Conservation (phyloP, 2,329 filamentous ascomycete genomes). For the Talaromyces sp. region DNA sequence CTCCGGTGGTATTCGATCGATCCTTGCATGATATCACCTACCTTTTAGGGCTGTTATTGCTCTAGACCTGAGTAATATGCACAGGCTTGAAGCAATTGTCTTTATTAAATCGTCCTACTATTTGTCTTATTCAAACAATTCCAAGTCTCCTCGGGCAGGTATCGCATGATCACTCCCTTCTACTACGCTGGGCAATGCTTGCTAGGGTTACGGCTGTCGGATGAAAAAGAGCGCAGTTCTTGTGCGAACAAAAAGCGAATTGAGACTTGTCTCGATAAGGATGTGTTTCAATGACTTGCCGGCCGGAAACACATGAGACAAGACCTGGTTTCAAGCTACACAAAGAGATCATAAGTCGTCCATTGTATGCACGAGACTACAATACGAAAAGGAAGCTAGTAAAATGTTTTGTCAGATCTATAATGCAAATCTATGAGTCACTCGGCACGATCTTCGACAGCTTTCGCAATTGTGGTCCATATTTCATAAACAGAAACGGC, state of each 20-base stretch:
- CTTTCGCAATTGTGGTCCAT: not conserved
- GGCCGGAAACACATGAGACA: not conserved
- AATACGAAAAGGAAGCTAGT: not conserved
- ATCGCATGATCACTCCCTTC: not conserved
- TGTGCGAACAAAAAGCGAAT: not conserved
- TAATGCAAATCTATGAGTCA: not conserved
- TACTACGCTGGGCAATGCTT: not conserved
- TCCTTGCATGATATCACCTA: not conserved
- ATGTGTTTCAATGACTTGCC: not conserved
- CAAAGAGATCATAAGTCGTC: not conserved
- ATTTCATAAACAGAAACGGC: constrained; percentile 39
- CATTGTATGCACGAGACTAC: not conserved
- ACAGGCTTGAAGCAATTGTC: not conserved
- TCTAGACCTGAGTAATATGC: not conserved
- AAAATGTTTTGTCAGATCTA: not conserved
- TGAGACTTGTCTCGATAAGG: not conserved
- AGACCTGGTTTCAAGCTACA: too few species aligned
- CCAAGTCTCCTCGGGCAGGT: not conserved
- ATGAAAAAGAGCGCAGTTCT: not conserved
- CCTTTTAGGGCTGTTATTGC: not conserved
- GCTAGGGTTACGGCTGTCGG: not conserved
- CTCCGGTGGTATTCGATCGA: too few species aligned
- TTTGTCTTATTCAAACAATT: not conserved
- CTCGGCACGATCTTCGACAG: not conserved
- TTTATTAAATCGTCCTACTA: not conserved